Conservation (phyloP, 768 basidiomycete genomes). For the Pluteus cervinus region DNA sequence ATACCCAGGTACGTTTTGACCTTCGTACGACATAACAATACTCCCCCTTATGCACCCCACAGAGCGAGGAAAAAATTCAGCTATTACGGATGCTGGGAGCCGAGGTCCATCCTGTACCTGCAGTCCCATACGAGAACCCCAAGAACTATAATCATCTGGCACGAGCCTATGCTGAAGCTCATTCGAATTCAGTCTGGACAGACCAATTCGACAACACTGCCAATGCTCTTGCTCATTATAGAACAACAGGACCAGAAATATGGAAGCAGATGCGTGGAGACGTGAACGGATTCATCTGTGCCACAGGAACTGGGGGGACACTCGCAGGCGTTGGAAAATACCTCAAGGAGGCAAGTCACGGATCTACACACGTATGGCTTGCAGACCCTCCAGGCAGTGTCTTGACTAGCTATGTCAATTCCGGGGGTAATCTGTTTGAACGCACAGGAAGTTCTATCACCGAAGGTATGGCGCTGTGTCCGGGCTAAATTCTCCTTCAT, state of each 20-base stretch:
- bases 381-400: conserved; percentile 98
- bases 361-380: conserved; percentile 83
- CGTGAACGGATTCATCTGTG: conserved; percentile 87
- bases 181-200: conserved; percentile 89
- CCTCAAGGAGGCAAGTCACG: conserved; percentile 75
- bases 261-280: conserved; percentile 82
- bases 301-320: conserved; percentile 96
- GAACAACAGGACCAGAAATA: conserved; percentile 93
- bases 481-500: neutral
- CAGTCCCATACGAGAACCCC: conserved; percentile 94
- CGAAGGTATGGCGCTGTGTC: conserved; percentile 54
- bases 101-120: conserved; percentile 93
- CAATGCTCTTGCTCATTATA: conserved; percentile 84
- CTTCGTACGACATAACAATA: neutral
- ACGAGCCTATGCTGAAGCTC: conserved; percentile 69
- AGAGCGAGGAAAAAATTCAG: conserved; percentile 99
- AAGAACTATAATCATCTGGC: conserved; percentile 98
- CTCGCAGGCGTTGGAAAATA: conserved; percentile 84
- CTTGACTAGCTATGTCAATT: conserved; percentile 74
- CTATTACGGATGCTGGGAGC: conserved; percentile 96
- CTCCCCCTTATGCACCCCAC: conserved; percentile 5
- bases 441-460: conserved; percentile 85
- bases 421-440: conserved; percentile 73
- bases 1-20: conserved; percentile 61
- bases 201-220: conserved; percentile 97